Percentiles rank a stretch among this genome's conserved stretches.
phyloP scores from a whole-genome alignment of 2,329 filamentous ascomycete genomes.

The Pyrenochaeta sp. region DNA sequence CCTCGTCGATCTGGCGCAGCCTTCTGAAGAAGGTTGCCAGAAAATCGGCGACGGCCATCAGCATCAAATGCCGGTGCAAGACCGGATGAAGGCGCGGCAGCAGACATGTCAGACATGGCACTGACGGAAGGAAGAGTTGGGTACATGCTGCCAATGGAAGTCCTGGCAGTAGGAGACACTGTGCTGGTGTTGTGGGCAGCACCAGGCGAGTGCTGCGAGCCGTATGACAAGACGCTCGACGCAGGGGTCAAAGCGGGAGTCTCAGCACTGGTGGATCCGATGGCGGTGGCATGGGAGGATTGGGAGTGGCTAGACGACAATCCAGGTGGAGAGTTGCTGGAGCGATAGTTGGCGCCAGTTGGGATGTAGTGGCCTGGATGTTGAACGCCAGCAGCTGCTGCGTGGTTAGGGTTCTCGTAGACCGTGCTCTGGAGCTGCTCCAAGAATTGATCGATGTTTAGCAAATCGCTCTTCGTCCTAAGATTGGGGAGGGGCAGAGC shows the following conservation, averaged over 20 bases:
- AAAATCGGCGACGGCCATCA: constrained; percentile 67
- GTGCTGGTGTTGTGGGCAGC: constrained; percentile 68
- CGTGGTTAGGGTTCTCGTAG: constrained; percentile 88
- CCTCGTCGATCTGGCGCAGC: constrained; percentile 44
- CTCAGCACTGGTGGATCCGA: constrained; percentile 56
- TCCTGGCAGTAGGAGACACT: constrained; percentile 70
- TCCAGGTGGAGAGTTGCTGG: constrained; percentile 64
- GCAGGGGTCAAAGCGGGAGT: constrained; percentile 81
- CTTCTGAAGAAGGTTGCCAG: constrained; percentile 65
- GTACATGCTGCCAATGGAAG: constrained; percentile 69
- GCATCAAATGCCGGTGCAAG: constrained; percentile 70
- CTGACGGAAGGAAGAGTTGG: constrained; percentile 76
- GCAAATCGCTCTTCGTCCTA: constrained; percentile 89
- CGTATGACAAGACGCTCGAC: constrained; percentile 77
- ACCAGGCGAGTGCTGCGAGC: constrained; percentile 77
- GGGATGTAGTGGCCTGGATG: constrained; percentile 75
- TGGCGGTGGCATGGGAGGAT: constrained; percentile 62
- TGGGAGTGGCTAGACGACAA: constrained; percentile 44
- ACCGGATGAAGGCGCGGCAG: constrained; percentile 71
- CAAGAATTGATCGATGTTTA: constrained; percentile 93
- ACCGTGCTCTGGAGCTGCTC: constrained; percentile 96
- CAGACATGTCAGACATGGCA: constrained; percentile 67
- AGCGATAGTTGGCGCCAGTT: constrained; percentile 59
- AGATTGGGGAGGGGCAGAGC: constrained; percentile 88
- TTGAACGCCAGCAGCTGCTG: constrained; percentile 78